Conservation (phyloP, 2,329 filamentous ascomycete species). For the Aspergillus persii region DNA sequence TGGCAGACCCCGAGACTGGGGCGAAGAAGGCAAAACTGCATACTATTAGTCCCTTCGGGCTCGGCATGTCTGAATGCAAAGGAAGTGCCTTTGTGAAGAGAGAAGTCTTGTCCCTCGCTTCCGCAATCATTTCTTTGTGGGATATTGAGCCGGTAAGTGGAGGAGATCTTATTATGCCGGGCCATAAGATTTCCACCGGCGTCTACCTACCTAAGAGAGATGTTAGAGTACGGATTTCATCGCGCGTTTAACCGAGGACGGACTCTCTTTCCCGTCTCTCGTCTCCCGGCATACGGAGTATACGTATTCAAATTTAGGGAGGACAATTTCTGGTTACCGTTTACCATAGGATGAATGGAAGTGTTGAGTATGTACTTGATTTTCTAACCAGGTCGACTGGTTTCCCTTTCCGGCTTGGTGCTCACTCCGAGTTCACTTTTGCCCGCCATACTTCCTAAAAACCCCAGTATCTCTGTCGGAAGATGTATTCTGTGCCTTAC, state of each 20-base stretch:
- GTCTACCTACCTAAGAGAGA: constrained; percentile 53
- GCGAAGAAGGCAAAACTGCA: constrained; percentile 37
- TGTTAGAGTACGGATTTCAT: constrained; percentile 54
- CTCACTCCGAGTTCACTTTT: too few species aligned
- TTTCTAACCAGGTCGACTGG: too few species aligned
- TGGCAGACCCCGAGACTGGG: constrained; percentile 36
- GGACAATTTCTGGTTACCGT: not conserved
- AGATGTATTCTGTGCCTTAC: too few species aligned
- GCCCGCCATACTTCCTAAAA: too few species aligned
- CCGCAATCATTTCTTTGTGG: constrained; percentile 56
- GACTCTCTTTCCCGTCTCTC: not conserved
- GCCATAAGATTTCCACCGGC: constrained; percentile 47
- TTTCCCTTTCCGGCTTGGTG: too few species aligned
- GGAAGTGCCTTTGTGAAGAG: constrained; percentile 51
- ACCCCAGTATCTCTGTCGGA: too few species aligned
- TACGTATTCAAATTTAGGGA: not conserved
- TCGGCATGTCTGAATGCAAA: constrained; percentile 50
- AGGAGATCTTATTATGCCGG: constrained; percentile 52
- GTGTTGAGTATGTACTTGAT: too few species aligned
- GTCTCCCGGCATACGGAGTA: not conserved
- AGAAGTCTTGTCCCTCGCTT: constrained; percentile 51
- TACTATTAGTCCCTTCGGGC: constrained; percentile 50
- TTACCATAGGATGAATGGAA: too few species aligned
- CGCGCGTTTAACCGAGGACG: constrained; percentile 28
- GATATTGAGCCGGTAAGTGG: constrained; percentile 51